A percentile compares a stretch with the other conserved stretches of the same genome.
These are phyloP conservation scores for Yamadazyma aaseri DNA, from an alignment of 1,139 yeast genomes.

Conservation along the genomic window DNA sequence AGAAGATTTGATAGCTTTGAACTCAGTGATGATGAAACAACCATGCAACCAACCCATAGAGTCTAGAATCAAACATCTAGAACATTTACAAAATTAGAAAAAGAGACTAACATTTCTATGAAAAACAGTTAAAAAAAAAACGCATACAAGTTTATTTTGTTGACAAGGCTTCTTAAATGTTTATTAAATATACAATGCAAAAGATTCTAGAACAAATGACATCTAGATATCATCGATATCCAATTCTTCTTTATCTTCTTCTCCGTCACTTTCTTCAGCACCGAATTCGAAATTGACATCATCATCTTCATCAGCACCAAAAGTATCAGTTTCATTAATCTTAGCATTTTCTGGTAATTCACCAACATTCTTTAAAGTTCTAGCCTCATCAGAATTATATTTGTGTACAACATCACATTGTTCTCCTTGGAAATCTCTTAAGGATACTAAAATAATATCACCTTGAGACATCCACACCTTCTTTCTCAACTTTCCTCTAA, in stretches of 20 bases:
- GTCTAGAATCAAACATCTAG: no score
- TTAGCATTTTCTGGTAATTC: constrained; percentile 96
- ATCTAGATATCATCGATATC: constrained; percentile 77
- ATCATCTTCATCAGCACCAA: constrained; percentile 95
- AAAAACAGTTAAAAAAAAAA: no score
- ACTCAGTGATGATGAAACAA: constrained; percentile 42
- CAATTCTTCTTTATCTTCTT: constrained; percentile 65
- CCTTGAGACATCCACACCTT: constrained; percentile 99
- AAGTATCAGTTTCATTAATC: constrained; percentile 96
- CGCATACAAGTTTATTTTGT: no score
- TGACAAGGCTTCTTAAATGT: no score
- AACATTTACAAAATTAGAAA: no score
- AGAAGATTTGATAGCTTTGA: constrained; percentile 66
- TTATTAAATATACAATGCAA: constrained; percentile 4
- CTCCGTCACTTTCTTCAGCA: constrained; percentile 81
- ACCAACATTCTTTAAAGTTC: constrained; percentile 92
- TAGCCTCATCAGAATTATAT: constrained; percentile 96
- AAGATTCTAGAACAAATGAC: constrained; percentile 1
- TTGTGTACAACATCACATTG: constrained; percentile 98
- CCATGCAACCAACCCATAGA: constrained; percentile 13
- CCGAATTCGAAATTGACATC: constrained; percentile 99
- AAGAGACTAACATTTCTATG: no score
- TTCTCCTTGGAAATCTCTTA: constrained; percentile 98
- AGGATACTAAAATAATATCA: constrained; percentile 90
- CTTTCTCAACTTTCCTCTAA: constrained; percentile 98